Evolutionary conservation across 108 stramenopile genomes (phyloP), one percentile per base, ranked within the genome.

Genomic region (Fragilariopsis cylindrus): DNA sequence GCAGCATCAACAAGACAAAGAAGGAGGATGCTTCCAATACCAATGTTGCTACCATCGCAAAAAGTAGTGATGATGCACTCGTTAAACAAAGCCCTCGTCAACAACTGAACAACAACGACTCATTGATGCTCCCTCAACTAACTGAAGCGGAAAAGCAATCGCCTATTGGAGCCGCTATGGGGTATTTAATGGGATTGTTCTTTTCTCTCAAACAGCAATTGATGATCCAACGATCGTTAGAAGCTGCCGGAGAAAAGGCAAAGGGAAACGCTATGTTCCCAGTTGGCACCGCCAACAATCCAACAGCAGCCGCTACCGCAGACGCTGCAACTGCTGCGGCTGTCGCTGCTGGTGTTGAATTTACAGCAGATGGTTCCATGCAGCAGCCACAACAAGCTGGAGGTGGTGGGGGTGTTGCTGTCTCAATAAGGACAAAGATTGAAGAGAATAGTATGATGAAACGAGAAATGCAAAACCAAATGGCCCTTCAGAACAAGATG

Each of bases 401-500:
- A 3, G 39, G 43, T 0, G 57, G 48, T 44, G 11, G 4, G 39
- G 44, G 48, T 6, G 39, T 43, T 7, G 57, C 66, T 48, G 15
- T 72, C 56, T 76, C 83, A 7, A 79, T 74, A 4, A 54, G 81
- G 46, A 80, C 76, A 3, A 89, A 85, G 44, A 58, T 90, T 41
- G 90, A 95, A 74, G 89, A 88, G 55, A 89, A 77, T 46, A 89
- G 71, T 40, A 75, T 87, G 65, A 95, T 95, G 93, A 90, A 92
- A 58, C 89, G 88, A 65, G 91, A 95, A 50, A 95, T 95, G 93
- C 75, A 89, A 43, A 82, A 74, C 44, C 91, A 92, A 73, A 90
- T 86, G 86, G 86, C 75, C 3, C 86, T 95, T 50, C 93, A 92
- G 57, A 89, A 84, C 70, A 91, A 94, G 71, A 92, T 94, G 88